Evolutionary conservation across 2,329 filamentous ascomycete genomes (phyloP).

Genomic region (Penicillium brevicompactum): DNA sequence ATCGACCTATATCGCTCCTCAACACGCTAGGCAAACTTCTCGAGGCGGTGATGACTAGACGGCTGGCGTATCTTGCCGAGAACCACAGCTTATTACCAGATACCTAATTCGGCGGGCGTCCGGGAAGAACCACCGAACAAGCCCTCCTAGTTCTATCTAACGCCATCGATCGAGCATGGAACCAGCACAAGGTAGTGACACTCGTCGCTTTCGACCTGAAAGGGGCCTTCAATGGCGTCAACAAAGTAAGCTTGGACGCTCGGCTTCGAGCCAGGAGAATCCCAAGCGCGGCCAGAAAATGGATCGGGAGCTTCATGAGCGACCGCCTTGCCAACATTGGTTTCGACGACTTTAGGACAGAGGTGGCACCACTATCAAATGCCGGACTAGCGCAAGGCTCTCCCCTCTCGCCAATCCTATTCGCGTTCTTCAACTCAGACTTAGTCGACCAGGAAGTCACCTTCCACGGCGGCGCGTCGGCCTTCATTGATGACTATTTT

Average conservation of each 20-base stretch:
- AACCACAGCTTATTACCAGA: slow-evolving; percentile 22
- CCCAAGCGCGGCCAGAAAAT: not conserved
- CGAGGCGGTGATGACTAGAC: slow-evolving; percentile 16
- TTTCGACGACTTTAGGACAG: slow-evolving; percentile 3
- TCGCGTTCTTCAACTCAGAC: slow-evolving; percentile 3
- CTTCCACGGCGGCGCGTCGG: not conserved
- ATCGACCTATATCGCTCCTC: not conserved
- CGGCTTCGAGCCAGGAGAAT: not conserved
- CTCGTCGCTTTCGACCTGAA: not conserved
- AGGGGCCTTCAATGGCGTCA: not conserved
- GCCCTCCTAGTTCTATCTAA: slow-evolving; percentile 24
- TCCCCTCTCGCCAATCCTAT: not conserved
- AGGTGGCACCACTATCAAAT: not conserved
- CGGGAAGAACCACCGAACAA: slow-evolving; percentile 21
- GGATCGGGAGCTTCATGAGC: slow-evolving; percentile 4
- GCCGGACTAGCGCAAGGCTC: not conserved
- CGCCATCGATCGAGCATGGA: slow-evolving; percentile 8
- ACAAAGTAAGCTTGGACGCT: not conserved
- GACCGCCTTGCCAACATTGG: not conserved
- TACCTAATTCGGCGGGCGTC: slow-evolving; percentile 25
- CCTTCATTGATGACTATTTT: slow-evolving; percentile 1
- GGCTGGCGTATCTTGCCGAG: slow-evolving; percentile 23
- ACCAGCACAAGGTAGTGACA: not conserved
- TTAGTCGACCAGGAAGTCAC: not conserved
- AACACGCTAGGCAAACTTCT: slow-evolving; percentile 1